Evolutionary conservation across 352 stramenopile species (phyloP), one percentile per base, ranked within the genome.

Genomic region (Phytophthora foliorum): DNA sequence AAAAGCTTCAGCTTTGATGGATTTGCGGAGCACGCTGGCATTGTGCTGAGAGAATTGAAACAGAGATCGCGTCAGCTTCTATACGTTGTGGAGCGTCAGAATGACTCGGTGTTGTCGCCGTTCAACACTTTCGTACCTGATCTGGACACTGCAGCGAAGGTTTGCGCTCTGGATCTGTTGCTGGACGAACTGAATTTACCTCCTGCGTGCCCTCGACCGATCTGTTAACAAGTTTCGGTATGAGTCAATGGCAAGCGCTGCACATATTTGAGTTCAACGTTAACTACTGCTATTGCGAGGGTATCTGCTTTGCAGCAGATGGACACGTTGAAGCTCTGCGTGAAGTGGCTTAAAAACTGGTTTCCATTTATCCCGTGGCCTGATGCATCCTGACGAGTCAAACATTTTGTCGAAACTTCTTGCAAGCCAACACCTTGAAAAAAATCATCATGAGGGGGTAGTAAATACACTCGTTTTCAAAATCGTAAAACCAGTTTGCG

Each of bases 1-100:
- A 41, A 63, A 9, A 34, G 17, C 3, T 70, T 70, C 22, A 27
- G 2, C 1, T 67, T 69, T 21, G 67, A 79, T 19, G 34, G 54
- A 0, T 74, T 79, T 53, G 67, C 69, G n/a, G n/a, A 0, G 0
- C 71, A 79, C 48, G 67, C 71, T 55, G 71, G 67, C 7, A 79
- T 79, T 49, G 49, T 49, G 17, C 16, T 69, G 45, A 60, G 13
- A 1, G 66, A 67, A 3, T 24, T 51, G 11, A 60, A 58, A 31
- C 60, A 55, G 34, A 72, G 51, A 27, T 16, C 71, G 0, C 56
- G 62, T 4, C 52, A 74, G 17, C 19, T 74, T 2, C 27, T 79
- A 22, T 76, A 76, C 22, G 61, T 78, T 14, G 59, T 75, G 49
- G 71, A 73, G 29, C 46, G 57, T 2, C 27, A 57, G 14, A 66